phyloP scores from a whole-genome alignment of 352 stramenopile species.

The Phytopythium aichiense region DNA sequence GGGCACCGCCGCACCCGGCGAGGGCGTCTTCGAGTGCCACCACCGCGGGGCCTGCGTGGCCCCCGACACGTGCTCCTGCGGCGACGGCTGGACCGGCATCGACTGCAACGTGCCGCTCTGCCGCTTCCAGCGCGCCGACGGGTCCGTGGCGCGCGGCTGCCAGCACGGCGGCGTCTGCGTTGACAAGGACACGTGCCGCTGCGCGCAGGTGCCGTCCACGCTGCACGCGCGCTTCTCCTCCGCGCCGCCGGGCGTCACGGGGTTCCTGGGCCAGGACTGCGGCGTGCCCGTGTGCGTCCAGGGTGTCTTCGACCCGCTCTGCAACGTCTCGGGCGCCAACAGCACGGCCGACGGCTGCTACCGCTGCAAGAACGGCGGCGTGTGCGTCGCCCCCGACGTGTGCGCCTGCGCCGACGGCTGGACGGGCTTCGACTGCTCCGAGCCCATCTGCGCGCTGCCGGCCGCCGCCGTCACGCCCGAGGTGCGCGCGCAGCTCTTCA shows the following conservation, averaged over 20 bases:
- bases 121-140: slow-evolving; percentile 60
- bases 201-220: slow-evolving; percentile 84
- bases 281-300: slow-evolving; percentile 94
- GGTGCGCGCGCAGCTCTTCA: slow-evolving; percentile 89
- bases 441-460: slow-evolving; percentile 82
- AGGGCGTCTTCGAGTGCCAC: slow-evolving; percentile 95
- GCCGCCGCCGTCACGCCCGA: slow-evolving; percentile 32
- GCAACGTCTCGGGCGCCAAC: slow-evolving; percentile 25
- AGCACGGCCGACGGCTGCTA: slow-evolving; percentile 88
- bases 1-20: slow-evolving; percentile 54
- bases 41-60: slow-evolving; percentile 92
- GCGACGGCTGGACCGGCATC: slow-evolving; percentile 90
- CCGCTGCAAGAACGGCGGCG: slow-evolving; percentile 92
- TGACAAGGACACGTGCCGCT: slow-evolving; percentile 91
- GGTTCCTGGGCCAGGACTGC: slow-evolving; percentile 92
- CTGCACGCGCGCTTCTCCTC: slow-evolving; percentile 74
- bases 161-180: slow-evolving; percentile 92
- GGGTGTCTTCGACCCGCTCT: slow-evolving; percentile 93
- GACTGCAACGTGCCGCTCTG: slow-evolving; percentile 95
- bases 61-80: slow-evolving; percentile 90
- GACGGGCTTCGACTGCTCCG: slow-evolving; percentile 93
- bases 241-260: slow-evolving; percentile 83
- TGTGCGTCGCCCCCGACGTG: slow-evolving; percentile 88
- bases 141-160: slow-evolving; percentile 76
- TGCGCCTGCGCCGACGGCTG: slow-evolving; percentile 92